A percentile compares a stretch with the other conserved stretches of the same genome.
Evolutionary conservation across 345 rosid species (phyloP).

Genomic region (Mallotus nudiflorus): DNA sequence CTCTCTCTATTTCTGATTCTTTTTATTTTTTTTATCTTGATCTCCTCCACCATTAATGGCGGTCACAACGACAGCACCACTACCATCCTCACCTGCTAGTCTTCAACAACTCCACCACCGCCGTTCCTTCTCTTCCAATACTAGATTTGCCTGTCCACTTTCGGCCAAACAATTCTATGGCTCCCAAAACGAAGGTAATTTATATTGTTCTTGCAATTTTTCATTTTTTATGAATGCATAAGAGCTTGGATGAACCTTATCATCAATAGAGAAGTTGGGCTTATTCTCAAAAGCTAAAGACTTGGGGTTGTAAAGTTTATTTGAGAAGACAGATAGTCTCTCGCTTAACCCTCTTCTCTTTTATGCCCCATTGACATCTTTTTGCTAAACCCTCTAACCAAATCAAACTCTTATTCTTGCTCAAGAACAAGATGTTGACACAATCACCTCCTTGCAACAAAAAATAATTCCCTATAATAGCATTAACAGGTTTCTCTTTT

Average conservation of each 20-base stretch:
- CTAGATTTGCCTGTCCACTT: conserved; percentile 21
- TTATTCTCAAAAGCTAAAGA: conserved; percentile 91
- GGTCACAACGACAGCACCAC: conserved; percentile 40
- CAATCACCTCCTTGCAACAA: conserved; percentile 34
- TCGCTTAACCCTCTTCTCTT: too few species aligned
- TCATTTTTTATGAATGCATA: too few species aligned
- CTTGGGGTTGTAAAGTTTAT: conserved; percentile 74
- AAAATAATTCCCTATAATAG: conserved; percentile 30
- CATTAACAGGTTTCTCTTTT: conserved; percentile 30
- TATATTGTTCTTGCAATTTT: not conserved
- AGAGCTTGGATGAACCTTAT: conserved; percentile 66
- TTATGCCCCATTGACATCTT: too few species aligned
- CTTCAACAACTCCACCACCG: conserved; percentile 28
- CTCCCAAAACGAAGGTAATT: conserved; percentile 71
- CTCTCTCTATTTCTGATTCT: not conserved
- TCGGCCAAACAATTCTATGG: conserved; percentile 54
- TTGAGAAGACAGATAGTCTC: conserved; percentile 57
- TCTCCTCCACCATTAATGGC: conserved; percentile 47
- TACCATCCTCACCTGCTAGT: conserved; percentile 47
- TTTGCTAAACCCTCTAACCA: too few species aligned
- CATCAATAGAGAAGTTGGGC: conserved; percentile 82
- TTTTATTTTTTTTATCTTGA: not conserved
- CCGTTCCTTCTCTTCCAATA: conserved; percentile 36
- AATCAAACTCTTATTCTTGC: too few species aligned
- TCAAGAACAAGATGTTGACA: too few species aligned